phyloP scores from a whole-genome alignment of 2,329 filamentous ascomycete genomes.

The Dendrostoma leiphaemia region DNA sequence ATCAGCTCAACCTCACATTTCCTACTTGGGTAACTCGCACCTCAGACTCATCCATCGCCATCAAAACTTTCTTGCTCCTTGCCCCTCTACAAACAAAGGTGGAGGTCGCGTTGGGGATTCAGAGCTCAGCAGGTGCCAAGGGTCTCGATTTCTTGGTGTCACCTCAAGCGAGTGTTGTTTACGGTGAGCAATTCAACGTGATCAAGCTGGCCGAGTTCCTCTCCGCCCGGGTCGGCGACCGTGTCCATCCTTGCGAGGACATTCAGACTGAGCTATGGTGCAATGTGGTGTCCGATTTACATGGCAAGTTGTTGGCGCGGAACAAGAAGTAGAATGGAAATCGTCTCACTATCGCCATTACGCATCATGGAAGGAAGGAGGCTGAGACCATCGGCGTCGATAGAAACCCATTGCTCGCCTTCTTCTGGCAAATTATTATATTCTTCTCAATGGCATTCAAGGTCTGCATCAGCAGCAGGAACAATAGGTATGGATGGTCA shows the following conservation, averaged over 20 bases:
- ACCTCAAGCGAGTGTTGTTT: conserved; percentile 62
- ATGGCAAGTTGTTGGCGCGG: conserved; percentile 52
- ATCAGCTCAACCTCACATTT: conserved; percentile 60
- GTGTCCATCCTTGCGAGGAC: conserved; percentile 29
- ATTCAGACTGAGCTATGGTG: conserved; percentile 47
- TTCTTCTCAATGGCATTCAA: not conserved
- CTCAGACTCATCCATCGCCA: conserved; percentile 62
- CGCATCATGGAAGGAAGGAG: not conserved
- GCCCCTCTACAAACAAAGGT: conserved; percentile 67
- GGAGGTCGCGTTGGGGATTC: conserved; percentile 58
- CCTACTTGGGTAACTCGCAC: conserved; percentile 63
- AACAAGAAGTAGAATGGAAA: conserved; percentile 43
- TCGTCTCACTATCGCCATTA: not conserved
- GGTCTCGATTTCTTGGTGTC: conserved; percentile 54
- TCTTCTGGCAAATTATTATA: not conserved
- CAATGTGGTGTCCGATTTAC: conserved; percentile 53
- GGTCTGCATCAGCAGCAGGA: not conserved
- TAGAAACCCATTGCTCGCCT: not conserved
- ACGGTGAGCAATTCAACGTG: conserved; percentile 76
- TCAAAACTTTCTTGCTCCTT: conserved; percentile 63
- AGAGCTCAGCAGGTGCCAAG: conserved; percentile 41
- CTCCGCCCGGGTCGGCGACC: conserved; percentile 47
- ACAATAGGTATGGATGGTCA: not conserved
- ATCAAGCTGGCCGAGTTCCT: conserved; percentile 74
- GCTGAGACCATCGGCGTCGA: not conserved